Base-by-base conservation (phyloP, 2,329 filamentous ascomycete species). In the Fusarium marasasianum region DNA sequence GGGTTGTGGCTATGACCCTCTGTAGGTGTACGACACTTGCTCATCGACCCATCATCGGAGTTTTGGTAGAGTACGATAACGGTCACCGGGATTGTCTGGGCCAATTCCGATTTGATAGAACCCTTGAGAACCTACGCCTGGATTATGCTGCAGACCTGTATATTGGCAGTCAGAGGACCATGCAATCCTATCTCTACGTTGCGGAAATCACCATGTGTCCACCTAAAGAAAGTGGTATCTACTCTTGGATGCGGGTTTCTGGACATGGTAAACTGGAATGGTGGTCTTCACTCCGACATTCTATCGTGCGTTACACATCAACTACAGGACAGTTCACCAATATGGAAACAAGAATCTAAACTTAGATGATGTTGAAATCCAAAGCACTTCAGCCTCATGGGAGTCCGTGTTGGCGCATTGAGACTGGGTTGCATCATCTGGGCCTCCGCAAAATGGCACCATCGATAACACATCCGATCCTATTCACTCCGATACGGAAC, bases 31-130 rank as follows among this genome's bases (percentile, higher is more conserved):
- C 13, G 4, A 11, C 18, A 5, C 18, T 47, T 22, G 18, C 26
- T 47, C 13, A 47, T 22, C 44, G 44, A 3, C 44, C 44, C 4
- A 29, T 47, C 9, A 47, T 47, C 0, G 26, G 44, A 0, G 0
- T 22, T 11, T 8, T 29, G 18, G 1, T 47, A 47, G 18, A 47
- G 0, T 29, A 47, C 4, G 26, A 47, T 5, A 5, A 1, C 26
- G 44, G 18, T 15, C 26, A 29, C 13, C 18, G 44, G 44, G 44
- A 47, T 1, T 47, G 44, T 29, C 7, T 47, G 26, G 44, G 44
- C 3, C 44, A 47, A 15, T 47, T 22, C 3, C 24, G 44, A 29
- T 47, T 3, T 15, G 26, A 47, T 15, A 47, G 44, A 6, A 8
- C 18, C 4, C 9, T 47, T 8, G 18, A 11, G 8, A 15, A 29